Evolutionary conservation across 331 rosid genomes (phyloP), one percentile per base, ranked within the genome.

Genomic region (Quercus lobata): DNA sequence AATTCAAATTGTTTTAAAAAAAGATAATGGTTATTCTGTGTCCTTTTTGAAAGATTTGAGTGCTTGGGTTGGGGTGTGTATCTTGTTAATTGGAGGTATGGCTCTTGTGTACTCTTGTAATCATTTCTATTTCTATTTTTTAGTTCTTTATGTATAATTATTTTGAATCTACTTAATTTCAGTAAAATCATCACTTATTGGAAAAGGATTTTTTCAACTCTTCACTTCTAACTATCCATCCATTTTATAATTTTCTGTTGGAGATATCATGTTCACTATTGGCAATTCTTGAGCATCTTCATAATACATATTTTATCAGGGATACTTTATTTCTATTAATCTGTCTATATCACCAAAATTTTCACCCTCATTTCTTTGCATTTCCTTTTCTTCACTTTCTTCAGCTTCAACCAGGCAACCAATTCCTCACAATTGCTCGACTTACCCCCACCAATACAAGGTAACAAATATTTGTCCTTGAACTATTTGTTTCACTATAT

Each of bases 1-100:
- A 41, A 41, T 41, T 53, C 75, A n/a, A 34, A 17, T 69, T 32
- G 8, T 25, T 21, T 61, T 17, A 35, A 61, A 24, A 61, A 61
- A 30, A 24, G 24, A 65, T 18, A 65, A 30, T 65, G 19, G 11
- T 29, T 29, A 14, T 32, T 6, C 14, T 30, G 24, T 29, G 15
- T 29, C 21, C 49, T 30, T 17, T 65, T 29, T 41, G 30, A 1
- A 65, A 29, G 69, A 63, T 5, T 27, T 19, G 17, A 29, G 21
- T 63, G 70, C 11, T 24, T 69, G 19, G 6, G 57, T 74, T 37
- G 49, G 56, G 34, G 56, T 66, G 30, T 18, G 7, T 46, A 37
- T 61, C 71, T 34, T 41, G 56, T 71, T 79, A 44, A 52, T 71
- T 25, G 56, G 30, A 62, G 93, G 98, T 96, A 93, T 74, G 57